Evolutionary conservation across 805 yeast genomes (phyloP).

Genomic region (Metschnikowia koreensis): DNA sequence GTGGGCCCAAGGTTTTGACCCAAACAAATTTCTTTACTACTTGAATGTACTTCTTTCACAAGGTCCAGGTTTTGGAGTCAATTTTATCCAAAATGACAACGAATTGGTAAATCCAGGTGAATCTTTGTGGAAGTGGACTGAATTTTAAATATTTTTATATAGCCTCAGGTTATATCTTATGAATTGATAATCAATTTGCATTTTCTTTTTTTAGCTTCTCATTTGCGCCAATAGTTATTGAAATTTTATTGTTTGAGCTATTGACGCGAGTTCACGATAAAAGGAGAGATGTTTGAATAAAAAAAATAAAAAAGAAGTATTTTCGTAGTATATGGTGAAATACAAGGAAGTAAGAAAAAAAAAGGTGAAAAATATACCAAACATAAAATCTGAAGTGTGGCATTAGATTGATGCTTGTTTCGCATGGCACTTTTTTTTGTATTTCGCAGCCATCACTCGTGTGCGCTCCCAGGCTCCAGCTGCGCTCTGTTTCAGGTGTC

Average conservation of each 20-base stretch:
- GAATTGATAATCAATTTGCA: no score
- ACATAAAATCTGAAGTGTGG: background rate
- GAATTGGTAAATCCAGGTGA: constrained; percentile 48
- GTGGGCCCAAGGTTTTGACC: constrained; percentile 28
- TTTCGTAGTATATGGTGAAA: no score
- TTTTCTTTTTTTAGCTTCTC: no score
- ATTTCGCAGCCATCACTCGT: constrained; percentile 2
- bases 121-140: constrained; percentile 43
- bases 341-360: no score
- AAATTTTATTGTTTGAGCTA: no score
- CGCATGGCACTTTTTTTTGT: background rate
- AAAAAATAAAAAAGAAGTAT: no score
- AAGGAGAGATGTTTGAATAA: no score
- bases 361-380: background rate
- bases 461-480: background rate
- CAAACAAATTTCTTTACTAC: constrained; percentile 36
- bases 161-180: no score
- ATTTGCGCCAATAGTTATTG: no score
- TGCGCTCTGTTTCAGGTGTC: constrained; percentile 6
- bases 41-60: constrained; percentile 29
- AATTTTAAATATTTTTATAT: no score
- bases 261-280: no score
- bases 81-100: constrained; percentile 29
- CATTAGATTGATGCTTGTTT: background rate
- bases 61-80: constrained; percentile 29